Percentiles rank a stretch among this genome's conserved stretches.
phyloP scores from a whole-genome alignment of 2,329 filamentous ascomycete species.

The Monilinia aucupariae region DNA sequence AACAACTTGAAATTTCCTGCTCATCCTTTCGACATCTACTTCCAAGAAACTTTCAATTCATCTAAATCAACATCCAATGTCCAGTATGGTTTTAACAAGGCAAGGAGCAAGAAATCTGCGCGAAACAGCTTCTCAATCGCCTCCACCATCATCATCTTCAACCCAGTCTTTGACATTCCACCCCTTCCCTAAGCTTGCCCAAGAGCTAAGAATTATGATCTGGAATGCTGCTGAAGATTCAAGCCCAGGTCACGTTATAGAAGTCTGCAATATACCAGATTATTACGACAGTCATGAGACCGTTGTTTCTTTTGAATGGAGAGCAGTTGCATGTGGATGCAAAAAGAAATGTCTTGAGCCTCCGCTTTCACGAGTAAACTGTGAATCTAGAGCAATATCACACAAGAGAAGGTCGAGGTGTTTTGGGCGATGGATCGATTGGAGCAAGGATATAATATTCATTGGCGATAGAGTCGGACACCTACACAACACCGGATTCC shows the following conservation, averaged over 20 bases:
- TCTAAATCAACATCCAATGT: no score
- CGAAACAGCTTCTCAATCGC: not conserved
- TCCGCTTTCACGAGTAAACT: not conserved
- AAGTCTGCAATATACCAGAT: conserved; percentile 12
- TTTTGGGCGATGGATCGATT: conserved; percentile 2
- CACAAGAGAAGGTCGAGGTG: not conserved
- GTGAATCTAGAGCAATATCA: not conserved
- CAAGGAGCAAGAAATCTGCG: not conserved
- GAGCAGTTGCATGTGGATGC: not conserved
- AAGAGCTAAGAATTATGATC: not conserved
- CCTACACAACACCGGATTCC: conserved; percentile 15
- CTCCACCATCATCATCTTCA: not conserved
- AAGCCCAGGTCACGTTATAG: not conserved
- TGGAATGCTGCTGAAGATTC: not conserved
- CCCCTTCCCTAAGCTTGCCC: not conserved
- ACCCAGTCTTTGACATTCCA: not conserved
- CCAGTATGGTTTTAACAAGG: not conserved
- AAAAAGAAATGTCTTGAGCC: not conserved
- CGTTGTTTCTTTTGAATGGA: conserved; percentile 6
- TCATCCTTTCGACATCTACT: no score
- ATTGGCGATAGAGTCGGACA: conserved; percentile 9
- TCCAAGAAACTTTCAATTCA: no score
- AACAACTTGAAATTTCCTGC: no score
- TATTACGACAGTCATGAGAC: not conserved
- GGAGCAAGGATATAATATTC: conserved; percentile 10